Percentiles rank a stretch among this genome's conserved stretches.
Conservation (phyloP, 108 stramenopile species). For the Skeletonema costatum region DNA sequence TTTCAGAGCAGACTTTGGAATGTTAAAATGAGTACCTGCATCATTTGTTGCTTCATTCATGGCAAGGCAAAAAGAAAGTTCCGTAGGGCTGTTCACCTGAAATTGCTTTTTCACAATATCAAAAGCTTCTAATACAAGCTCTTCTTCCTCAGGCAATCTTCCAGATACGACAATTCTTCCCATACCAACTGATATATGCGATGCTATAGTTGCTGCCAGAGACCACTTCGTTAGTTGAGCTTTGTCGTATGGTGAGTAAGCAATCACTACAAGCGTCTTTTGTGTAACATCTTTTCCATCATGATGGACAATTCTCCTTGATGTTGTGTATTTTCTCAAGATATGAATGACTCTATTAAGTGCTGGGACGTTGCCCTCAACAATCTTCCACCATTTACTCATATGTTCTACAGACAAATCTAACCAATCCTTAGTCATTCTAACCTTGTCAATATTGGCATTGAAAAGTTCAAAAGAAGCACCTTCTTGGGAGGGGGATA, state of each 20-base stretch:
- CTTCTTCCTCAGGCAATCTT: constrained; percentile 4
- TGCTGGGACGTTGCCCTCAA: background rate
- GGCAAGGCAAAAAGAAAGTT: constrained; percentile 13
- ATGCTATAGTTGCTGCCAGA: constrained; percentile 48
- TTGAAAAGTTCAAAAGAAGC: constrained; percentile 19
- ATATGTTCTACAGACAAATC: constrained; percentile 63
- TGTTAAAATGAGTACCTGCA: background rate
- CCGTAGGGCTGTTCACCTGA: background rate
- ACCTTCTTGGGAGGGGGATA: constrained; percentile 18
- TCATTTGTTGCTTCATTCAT: constrained; percentile 1
- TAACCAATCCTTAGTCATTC: constrained; percentile 57
- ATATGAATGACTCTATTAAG: constrained; percentile 15
- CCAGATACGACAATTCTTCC: constrained; percentile 50
- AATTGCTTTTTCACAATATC: constrained; percentile 14
- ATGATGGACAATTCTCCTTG: background rate
- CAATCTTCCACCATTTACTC: constrained; percentile 50
- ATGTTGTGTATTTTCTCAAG: constrained; percentile 10
- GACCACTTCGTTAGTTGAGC: constrained; percentile 7
- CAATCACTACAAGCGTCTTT: constrained; percentile 35
- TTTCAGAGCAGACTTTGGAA: constrained; percentile 39
- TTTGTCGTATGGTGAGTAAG: constrained; percentile 13
- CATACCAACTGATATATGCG: constrained; percentile 28
- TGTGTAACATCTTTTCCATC: background rate
- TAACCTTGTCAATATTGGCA: background rate
- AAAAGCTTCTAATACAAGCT: constrained; percentile 16